A percentile compares a stretch with the other conserved stretches of the same genome.
These are phyloP conservation scores for Peterozyma xylosa DNA, from an alignment of 805 yeast species.

Conservation along the genomic window DNA sequence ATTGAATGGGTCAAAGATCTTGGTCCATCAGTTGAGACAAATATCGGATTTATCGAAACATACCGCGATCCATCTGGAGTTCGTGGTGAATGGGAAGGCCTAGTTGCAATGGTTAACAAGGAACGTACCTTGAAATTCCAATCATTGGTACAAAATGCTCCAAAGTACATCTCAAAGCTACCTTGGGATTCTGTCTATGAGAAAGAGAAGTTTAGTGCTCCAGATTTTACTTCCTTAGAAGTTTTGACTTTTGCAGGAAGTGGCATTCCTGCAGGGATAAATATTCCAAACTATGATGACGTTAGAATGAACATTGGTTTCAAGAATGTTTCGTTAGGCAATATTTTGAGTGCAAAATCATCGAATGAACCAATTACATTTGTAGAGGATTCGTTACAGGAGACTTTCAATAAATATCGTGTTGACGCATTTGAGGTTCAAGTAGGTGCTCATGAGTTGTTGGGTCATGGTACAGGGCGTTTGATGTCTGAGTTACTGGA, in stretches of 20 bases:
- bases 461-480: slow-evolving; percentile 92
- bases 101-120: slow-evolving; percentile 84
- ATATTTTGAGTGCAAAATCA: slow-evolving; percentile 71
- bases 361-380: slow-evolving; percentile 65
- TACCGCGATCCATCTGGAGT: slow-evolving; percentile 90
- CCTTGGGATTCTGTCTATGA: slow-evolving; percentile 79
- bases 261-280: slow-evolving; percentile 90
- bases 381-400: slow-evolving; percentile 43
- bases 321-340: slow-evolving; percentile 85
- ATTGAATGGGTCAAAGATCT: slow-evolving; percentile 82
- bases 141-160: slow-evolving; percentile 59
- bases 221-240: slow-evolving; percentile 87
- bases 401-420: slow-evolving; percentile 59
- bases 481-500: slow-evolving; percentile 50
- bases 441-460: slow-evolving; percentile 86
- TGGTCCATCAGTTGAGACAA: slow-evolving; percentile 72
- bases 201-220: slow-evolving; percentile 82
- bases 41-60: slow-evolving; percentile 88
- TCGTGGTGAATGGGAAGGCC: slow-evolving; percentile 90
- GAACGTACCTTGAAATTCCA: slow-evolving; percentile 80
- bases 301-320: slow-evolving; percentile 79
- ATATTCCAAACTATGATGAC: slow-evolving; percentile 88
- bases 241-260: slow-evolving; percentile 85
- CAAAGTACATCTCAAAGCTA: slow-evolving; percentile 50
- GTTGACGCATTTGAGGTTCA: slow-evolving; percentile 86